Evolutionary conservation across 495 filamentous ascomycete genomes (phyloP).

Genomic region (Talaromyces proteolyticus): DNA sequence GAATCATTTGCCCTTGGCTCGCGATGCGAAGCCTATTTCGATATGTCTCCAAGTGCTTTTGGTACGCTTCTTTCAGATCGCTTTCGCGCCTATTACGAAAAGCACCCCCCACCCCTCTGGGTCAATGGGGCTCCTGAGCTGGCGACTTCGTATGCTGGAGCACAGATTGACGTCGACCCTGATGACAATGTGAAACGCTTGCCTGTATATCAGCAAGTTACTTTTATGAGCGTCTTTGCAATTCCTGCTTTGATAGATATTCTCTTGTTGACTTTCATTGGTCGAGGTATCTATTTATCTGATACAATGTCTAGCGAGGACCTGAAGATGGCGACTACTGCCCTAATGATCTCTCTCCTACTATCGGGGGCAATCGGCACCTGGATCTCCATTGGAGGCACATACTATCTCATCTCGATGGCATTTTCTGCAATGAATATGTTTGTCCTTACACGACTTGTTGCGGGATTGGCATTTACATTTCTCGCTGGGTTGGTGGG

Average conservation of each 20-base stretch:
- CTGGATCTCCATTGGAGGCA: conserved; percentile 53
- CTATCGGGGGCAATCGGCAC: conserved; percentile 53
- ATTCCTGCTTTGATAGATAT: conserved; percentile 58
- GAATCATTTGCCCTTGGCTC: conserved; percentile 57
- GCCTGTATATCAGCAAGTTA: conserved; percentile 46
- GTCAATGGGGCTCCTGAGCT: conserved; percentile 43
- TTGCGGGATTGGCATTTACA: conserved; percentile 53
- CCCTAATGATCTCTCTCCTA: conserved; percentile 51
- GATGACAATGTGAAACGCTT: conserved; percentile 35
- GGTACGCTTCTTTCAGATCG: conserved; percentile 50
- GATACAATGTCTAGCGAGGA: conserved; percentile 45
- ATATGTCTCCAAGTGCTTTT: conserved; percentile 45
- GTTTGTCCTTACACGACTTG: conserved; percentile 52
- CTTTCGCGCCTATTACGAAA: conserved; percentile 42
- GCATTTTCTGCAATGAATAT: conserved; percentile 56
- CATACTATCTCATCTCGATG: conserved; percentile 55
- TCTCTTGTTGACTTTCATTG: conserved; percentile 48
- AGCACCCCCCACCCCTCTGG: conserved; percentile 46
- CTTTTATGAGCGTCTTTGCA: conserved; percentile 55
- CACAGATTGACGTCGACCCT: conserved; percentile 51
- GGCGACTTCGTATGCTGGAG: conserved; percentile 47
- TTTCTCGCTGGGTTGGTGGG: conserved; percentile 40
- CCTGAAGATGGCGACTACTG: conserved; percentile 47
- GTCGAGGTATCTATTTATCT: conserved; percentile 53
- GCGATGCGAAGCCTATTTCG: conserved; percentile 56